Evolutionary conservation across 1,139 yeast species (phyloP).

Genomic region (Sugiyamaella novakii): DNA sequence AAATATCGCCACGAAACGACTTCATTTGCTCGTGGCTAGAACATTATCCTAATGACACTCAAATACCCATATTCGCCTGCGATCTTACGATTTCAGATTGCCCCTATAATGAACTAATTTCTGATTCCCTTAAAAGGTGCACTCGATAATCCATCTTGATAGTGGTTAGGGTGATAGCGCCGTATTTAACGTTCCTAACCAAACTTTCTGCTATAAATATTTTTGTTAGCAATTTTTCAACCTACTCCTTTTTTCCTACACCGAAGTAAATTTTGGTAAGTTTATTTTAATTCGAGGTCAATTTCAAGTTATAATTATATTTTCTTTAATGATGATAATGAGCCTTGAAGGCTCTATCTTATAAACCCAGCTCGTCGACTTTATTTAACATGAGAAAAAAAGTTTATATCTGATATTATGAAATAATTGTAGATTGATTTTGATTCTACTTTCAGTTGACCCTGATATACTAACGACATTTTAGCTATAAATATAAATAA

Average conservation of each 20-base stretch:
- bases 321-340: conserved; percentile 35
- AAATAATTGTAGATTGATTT: conserved; percentile 17
- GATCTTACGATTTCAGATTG: too few species aligned
- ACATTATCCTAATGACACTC: too few species aligned
- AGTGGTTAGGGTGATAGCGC: conserved; percentile 3
- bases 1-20: too few species aligned
- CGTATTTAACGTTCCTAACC: not conserved
- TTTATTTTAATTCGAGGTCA: conserved; percentile 5
- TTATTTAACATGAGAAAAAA: conserved; percentile 36
- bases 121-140: too few species aligned
- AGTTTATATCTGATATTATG: conserved; percentile 23
- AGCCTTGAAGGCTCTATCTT: conserved; percentile 34
- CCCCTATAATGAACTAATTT: too few species aligned
- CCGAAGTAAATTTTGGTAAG: conserved; percentile 22
- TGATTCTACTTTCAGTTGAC: not conserved
- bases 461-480: not conserved
- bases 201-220: conserved; percentile 7
- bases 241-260: not conserved
- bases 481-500: not conserved
- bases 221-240: conserved; percentile 1
- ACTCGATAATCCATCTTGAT: too few species aligned
- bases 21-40: too few species aligned
- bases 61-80: too few species aligned
- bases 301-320: not conserved
- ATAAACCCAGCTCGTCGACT: conserved; percentile 43